Conservation (phyloP, 805 yeast species). For the Candida patagonica region DNA sequence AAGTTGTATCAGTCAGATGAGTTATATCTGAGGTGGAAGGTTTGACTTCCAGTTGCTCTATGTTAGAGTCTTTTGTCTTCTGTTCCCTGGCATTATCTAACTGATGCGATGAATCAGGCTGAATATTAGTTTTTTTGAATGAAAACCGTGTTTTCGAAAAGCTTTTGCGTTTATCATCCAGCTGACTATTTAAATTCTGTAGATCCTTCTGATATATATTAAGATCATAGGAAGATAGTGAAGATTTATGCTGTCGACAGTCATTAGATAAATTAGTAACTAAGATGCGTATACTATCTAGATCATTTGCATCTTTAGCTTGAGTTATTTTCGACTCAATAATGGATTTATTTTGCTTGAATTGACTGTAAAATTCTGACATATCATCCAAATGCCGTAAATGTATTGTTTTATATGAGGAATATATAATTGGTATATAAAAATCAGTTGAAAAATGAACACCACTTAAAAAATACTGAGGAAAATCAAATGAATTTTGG, state of each 20-base stretch:
- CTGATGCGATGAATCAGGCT: not conserved
- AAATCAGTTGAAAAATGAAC: no score
- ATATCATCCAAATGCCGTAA: conserved; percentile 1
- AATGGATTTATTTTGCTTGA: conserved; percentile 5
- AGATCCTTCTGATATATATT: conserved; percentile 12
- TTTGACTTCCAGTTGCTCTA: not conserved
- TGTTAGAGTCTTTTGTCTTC: not conserved
- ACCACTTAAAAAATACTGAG: no score
- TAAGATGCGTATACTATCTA: conserved; percentile 3
- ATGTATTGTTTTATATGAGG: not conserved
- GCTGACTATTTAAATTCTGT: conserved; percentile 4
- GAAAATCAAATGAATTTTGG: no score
- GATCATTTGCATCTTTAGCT: conserved; percentile 1
- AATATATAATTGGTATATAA: not conserved
- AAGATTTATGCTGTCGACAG: conserved; percentile 10
- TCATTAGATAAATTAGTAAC: conserved; percentile 8
- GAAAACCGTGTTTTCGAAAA: not conserved
- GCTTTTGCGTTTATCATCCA: conserved; percentile 1
- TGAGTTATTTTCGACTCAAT: conserved; percentile 3
- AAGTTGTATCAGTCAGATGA: not conserved
- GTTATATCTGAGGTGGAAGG: not conserved
- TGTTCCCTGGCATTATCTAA: not conserved
- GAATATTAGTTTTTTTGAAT: not conserved
- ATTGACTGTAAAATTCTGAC: conserved; percentile 12
- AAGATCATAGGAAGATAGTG: conserved; percentile 15